Evolutionary conservation across 257 asterid genomes (phyloP).

Genomic region (Euphrasia confusa): DNA sequence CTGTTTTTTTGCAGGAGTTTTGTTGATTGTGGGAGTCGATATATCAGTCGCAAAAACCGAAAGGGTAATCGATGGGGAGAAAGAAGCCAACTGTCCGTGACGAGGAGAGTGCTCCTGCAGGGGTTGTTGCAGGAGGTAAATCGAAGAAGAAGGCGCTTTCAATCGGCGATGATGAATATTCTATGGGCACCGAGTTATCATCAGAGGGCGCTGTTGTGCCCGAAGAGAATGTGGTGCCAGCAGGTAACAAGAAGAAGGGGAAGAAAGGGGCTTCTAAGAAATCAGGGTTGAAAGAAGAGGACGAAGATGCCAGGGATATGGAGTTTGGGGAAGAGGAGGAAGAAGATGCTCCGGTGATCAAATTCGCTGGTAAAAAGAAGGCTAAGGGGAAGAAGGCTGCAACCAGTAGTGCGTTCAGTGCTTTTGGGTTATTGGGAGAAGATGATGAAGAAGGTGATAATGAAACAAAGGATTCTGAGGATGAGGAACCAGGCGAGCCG

Average conservation of each 20-base stretch:
- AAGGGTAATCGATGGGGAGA: slow-evolving; percentile 57
- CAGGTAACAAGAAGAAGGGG: slow-evolving; percentile 52
- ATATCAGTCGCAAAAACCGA: slow-evolving; percentile 33
- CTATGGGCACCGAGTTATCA: slow-evolving; percentile 48
- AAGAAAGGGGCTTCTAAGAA: slow-evolving; percentile 52
- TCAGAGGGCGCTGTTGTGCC: slow-evolving; percentile 44
- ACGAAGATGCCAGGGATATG: slow-evolving; percentile 35
- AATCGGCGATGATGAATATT: slow-evolving; percentile 72
- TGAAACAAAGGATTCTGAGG: slow-evolving; percentile 35
- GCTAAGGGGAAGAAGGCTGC: slow-evolving; percentile 56
- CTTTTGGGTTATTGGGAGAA: slow-evolving; percentile 59
- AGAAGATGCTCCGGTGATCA: slow-evolving; percentile 36
- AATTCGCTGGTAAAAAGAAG: slow-evolving; percentile 61
- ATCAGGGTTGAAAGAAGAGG: slow-evolving; percentile 32
- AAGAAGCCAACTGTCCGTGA: slow-evolving; percentile 59
- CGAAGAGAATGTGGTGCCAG: slow-evolving; percentile 50
- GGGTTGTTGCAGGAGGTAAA: slow-evolving; percentile 53
- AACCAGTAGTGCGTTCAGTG: slow-evolving; percentile 30
- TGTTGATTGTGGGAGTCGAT: slow-evolving; percentile 19
- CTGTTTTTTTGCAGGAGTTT: slow-evolving; percentile 27
- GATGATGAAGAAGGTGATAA: slow-evolving; percentile 45
- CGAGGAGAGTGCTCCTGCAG: slow-evolving; percentile 42
- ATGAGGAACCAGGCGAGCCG: slow-evolving; percentile 43
- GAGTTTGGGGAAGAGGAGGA: slow-evolving; percentile 38
- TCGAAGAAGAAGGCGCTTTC: slow-evolving; percentile 60